Percentiles rank a stretch among this genome's conserved stretches.
phyloP scores from a whole-genome alignment of 176 grass and related monocot genomes.

The Aegilops speltoides region DNA sequence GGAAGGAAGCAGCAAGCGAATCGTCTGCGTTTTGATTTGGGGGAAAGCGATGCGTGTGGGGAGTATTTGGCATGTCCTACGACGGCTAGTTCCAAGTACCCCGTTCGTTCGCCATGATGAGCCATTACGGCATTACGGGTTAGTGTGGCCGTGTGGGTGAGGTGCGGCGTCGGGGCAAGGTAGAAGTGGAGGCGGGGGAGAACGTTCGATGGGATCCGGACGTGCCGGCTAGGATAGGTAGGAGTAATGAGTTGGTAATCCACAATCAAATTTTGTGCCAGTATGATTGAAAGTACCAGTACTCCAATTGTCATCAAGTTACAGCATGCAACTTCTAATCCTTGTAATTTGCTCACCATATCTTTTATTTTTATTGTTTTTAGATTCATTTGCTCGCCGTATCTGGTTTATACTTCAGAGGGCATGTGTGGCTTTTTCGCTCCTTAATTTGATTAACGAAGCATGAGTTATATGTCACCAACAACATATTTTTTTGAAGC shows the following conservation, averaged over 20 bases:
- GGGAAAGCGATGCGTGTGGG: constrained; percentile 17
- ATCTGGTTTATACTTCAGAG: no score
- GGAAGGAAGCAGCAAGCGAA: background rate
- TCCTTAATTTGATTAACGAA: no score
- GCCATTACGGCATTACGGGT: background rate
- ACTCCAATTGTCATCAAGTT: background rate
- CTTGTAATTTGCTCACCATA: background rate
- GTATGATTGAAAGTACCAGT: background rate
- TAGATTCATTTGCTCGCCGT: background rate
- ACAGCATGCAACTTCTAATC: background rate
- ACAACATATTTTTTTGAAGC: no score
- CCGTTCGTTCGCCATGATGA: background rate
- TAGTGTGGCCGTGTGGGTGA: background rate
- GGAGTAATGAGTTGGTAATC: constrained; percentile 10
- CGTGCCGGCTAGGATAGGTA: constrained; percentile 2
- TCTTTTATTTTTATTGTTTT: no score
- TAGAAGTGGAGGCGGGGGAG: constrained; percentile 8
- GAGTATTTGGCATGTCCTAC: background rate
- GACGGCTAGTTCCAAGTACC: background rate
- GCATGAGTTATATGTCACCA: no score
- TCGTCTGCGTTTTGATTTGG: background rate
- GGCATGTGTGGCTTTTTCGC: no score
- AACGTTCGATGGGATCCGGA: background rate
- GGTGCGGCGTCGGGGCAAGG: background rate
- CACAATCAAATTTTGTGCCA: background rate